Evolutionary conservation across 2,329 filamentous ascomycete species (phyloP).

Genomic region (Paecilomyces niveus): DNA sequence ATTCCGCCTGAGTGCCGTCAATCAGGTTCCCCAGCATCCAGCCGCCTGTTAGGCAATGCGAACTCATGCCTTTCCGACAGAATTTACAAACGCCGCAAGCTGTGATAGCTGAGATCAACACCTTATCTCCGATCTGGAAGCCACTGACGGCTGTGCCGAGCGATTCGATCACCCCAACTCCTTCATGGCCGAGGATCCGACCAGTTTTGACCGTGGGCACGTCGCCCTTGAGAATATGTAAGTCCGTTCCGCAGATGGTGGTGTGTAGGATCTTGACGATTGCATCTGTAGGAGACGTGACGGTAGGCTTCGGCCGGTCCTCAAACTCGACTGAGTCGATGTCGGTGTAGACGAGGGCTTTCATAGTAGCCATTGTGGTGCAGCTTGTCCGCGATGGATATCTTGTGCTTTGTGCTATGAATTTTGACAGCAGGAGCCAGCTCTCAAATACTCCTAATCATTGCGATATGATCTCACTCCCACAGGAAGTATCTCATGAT

Average conservation of each 20-base stretch:
- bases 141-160: constrained; percentile 39
- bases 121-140: constrained; percentile 45
- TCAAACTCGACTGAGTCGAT: constrained; percentile 15
- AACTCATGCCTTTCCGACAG: constrained; percentile 47
- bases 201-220: constrained; percentile 42
- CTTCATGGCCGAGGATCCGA: constrained; percentile 47
- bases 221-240: constrained; percentile 49
- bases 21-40: constrained; percentile 50
- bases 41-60: constrained; percentile 48
- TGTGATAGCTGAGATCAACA: constrained; percentile 47
- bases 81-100: constrained; percentile 46
- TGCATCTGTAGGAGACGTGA: constrained; percentile 38
- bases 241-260: constrained; percentile 48
- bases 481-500: neutral
- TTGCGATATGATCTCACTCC: neutral
- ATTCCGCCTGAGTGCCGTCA: constrained; percentile 51
- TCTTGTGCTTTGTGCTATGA: neutral
- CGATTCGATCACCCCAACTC: constrained; percentile 43
- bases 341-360: constrained; percentile 37
- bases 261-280: constrained; percentile 41
- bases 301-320: constrained; percentile 35
- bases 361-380: constrained; percentile 27
- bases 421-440: neutral
- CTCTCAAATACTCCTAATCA: neutral
- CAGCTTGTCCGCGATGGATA: neutral